Base-by-base conservation (phyloP, 805 yeast species). In the Kuraishia capsulata region DNA sequence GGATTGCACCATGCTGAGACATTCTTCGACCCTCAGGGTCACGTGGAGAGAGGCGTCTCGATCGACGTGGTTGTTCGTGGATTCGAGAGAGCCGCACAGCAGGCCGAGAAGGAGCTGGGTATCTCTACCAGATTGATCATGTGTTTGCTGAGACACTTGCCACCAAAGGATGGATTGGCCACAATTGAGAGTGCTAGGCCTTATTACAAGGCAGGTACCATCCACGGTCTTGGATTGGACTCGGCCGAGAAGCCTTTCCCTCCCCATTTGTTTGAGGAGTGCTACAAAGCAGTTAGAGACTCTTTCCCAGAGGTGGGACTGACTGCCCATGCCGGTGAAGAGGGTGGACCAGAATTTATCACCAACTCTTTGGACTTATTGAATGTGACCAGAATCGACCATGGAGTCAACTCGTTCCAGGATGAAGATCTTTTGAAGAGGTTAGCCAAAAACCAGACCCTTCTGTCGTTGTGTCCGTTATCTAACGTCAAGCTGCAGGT, bases 271-370 rank as follows among this genome's bases (percentile, higher is more conserved):
- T 85, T 83, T 51, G 61, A 60, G 11, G 83, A 80, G 36, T 78
- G 87, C 54, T 85, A 78, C 54, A 48, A 57, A 8, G 50, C 54
- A 17, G 69, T 82, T 5, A 65, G 63, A 39, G 60, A 64, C 19
- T 52, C 64, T 31, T 72, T 65, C 50, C 75, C 80, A 19, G 60
- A 71, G 19, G 69, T 79, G 39, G 70, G 76, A 30, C 65, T 81
- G 39, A 85, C 94, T 28, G 90, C 95, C 2, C 95, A 85, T 52
- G 94, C 92, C 2, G 95, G 95, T 50, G 95, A 85, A 60, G 94
- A 85, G 63, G 94, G 90, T 38, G 85, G 81, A 45, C 77, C 86
- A 31, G 69, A 74, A n/a, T 82, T 65, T 47, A 83, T 84, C 20
- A 42, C 61, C 8, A 68, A 67, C 38, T 62, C 92, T 2, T 60